These are phyloP conservation scores for Hypoxylon subgilvum DNA, from an alignment of 495 filamentous ascomycete species.

Conservation along the genomic window DNA sequence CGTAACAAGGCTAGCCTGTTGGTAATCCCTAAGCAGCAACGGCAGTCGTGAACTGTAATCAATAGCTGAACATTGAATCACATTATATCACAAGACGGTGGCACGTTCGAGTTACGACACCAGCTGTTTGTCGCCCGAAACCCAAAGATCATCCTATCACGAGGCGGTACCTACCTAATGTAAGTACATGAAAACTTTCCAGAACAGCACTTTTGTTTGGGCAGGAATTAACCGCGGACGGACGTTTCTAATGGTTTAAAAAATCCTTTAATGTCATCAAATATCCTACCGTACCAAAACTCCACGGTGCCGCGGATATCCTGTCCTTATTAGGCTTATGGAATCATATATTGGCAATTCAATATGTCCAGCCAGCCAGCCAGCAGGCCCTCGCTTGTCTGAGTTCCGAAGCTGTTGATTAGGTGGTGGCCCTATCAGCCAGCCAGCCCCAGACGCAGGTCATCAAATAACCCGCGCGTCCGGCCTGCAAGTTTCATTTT, in stretches of 20 bases:
- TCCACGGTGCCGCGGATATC: constrained; percentile 7
- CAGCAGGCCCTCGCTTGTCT: neutral
- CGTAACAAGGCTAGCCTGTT: constrained; percentile 13
- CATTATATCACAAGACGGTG: constrained; percentile 30
- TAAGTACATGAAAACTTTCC: neutral
- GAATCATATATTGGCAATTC: constrained; percentile 1
- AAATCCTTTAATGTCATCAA: constrained; percentile 17
- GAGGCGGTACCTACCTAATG: neutral
- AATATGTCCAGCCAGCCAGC: too few species aligned
- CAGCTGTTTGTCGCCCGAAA: neutral
- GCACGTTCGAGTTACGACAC: constrained; percentile 23
- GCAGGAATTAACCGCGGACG: constrained; percentile 6
- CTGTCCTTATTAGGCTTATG: constrained; percentile 17
- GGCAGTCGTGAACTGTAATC: too few species aligned
- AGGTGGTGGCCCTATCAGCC: constrained; percentile 26
- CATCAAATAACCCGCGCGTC: constrained; percentile 36
- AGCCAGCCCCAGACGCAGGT: constrained; percentile 30
- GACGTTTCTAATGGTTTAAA: constrained; percentile 8
- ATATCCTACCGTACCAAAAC: too few species aligned
- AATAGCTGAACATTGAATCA: neutral
- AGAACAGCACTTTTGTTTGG: too few species aligned
- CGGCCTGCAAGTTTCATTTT: neutral
- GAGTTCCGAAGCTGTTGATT: neutral
- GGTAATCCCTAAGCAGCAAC: too few species aligned
- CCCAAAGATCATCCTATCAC: neutral